These are phyloP conservation scores for Calonectria henricotiae DNA, from an alignment of 2,329 filamentous ascomycete species.

Conservation along the genomic window DNA sequence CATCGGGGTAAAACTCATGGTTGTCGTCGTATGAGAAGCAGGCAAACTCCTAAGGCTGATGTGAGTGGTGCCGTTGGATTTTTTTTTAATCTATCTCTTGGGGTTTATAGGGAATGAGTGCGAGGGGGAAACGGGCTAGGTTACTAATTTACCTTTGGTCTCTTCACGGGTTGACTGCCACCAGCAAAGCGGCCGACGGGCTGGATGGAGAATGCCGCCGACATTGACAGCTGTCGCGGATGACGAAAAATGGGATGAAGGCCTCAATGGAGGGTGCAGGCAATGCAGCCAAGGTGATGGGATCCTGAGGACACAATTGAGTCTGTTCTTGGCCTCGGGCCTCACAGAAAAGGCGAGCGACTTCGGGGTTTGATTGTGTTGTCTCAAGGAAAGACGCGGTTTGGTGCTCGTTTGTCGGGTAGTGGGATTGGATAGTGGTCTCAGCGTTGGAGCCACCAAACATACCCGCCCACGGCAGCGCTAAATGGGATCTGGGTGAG, in stretches of 20 bases:
- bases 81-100: not conserved
- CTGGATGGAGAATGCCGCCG: conserved; percentile 74
- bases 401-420: conserved; percentile 1
- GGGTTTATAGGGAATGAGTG: not conserved
- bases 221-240: conserved; percentile 45
- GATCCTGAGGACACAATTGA: conserved; percentile 8
- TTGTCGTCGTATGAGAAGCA: conserved; percentile 94
- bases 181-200: conserved; percentile 80
- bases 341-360: not conserved
- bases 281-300: not conserved
- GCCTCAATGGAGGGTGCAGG: not conserved
- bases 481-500: conserved; percentile 13
- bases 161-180: conserved; percentile 79
- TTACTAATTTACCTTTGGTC: conserved; percentile 75
- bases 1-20: conserved; percentile 82
- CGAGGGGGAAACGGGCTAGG: not conserved
- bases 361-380: not conserved
- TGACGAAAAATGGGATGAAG: not conserved
- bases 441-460: conserved; percentile 20
- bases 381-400: conserved; percentile 6
- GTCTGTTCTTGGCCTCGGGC: not conserved
- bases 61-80: conserved; percentile 24
- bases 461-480: conserved; percentile 1
- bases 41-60: conserved; percentile 80
- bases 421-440: conserved; percentile 16